Conservation (phyloP, 2,329 filamentous ascomycete species). For the Ascochyta koolunga region DNA sequence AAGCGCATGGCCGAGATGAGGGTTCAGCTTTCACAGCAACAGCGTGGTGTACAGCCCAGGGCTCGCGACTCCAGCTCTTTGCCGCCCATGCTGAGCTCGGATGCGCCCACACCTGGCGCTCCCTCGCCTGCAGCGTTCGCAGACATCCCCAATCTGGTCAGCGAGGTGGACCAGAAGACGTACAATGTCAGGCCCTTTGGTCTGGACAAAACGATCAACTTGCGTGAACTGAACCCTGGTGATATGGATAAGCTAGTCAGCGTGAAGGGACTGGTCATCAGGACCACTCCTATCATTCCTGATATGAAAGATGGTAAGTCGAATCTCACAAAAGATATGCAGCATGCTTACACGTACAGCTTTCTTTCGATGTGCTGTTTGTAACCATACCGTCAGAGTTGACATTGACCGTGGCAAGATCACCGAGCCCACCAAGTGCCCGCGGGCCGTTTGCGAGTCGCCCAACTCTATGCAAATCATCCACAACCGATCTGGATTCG, state of each 20-base stretch:
- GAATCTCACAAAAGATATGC: neutral
- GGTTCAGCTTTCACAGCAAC: conserved; percentile 60
- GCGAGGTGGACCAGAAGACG: conserved; percentile 77
- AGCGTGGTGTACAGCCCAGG: conserved; percentile 53
- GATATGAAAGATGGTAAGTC: conserved; percentile 86
- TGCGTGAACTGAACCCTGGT: conserved; percentile 92
- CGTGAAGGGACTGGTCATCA: conserved; percentile 94
- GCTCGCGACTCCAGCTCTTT: conserved; percentile 69
- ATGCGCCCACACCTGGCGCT: conserved; percentile 59
- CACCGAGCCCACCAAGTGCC: conserved; percentile 88
- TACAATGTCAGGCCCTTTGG: conserved; percentile 92
- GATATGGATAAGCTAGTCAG: conserved; percentile 96
- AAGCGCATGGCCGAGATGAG: conserved; percentile 76
- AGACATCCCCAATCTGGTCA: conserved; percentile 71
- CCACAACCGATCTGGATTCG: conserved; percentile 92
- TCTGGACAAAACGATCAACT: conserved; percentile 82
- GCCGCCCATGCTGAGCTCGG: conserved; percentile 79
- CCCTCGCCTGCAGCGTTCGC: conserved; percentile 41
- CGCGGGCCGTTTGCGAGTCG: conserved; percentile 77
- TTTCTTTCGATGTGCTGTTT: conserved; percentile 94
- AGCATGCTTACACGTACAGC: conserved; percentile 56
- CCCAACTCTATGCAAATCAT: conserved; percentile 98
- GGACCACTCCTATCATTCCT: conserved; percentile 93
- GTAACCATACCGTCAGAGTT: conserved; percentile 88
- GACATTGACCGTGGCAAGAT: conserved; percentile 96